Evolutionary conservation across 1,284 basidiomycete genomes (phyloP).

Genomic region (Puccinia polysora): DNA sequence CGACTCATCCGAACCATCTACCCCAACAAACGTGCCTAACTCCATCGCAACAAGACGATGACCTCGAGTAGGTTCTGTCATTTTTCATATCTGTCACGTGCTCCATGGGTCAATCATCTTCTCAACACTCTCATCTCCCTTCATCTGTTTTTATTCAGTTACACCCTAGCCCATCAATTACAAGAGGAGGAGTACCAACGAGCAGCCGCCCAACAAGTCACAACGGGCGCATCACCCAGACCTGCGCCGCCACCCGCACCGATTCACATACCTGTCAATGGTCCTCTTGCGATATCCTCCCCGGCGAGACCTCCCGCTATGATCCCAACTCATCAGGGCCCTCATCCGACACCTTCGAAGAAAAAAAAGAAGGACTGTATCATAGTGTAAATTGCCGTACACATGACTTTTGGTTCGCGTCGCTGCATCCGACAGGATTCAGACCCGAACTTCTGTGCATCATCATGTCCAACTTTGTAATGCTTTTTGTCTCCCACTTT

Average conservation of each 20-base stretch:
- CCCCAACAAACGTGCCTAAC: no score
- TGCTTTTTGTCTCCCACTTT: no score
- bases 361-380: constrained; percentile 17
- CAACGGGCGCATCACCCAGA: constrained; percentile 4
- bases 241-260: not conserved
- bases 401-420: no score
- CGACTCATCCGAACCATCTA: constrained; percentile 2
- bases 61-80: constrained; percentile 37
- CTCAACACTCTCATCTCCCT: not conserved
- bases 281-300: not conserved
- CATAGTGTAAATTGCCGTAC: not conserved
- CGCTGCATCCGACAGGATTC: no score
- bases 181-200: constrained; percentile 46
- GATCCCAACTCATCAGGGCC: not conserved
- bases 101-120: not conserved
- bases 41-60: not conserved
- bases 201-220: constrained; percentile 1
- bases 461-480: no score
- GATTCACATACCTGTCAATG: not conserved
- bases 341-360: not conserved
- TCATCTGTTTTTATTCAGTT: constrained; percentile 29
- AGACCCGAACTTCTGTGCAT: no score
- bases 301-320: not conserved
- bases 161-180: constrained; percentile 44
- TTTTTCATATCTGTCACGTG: not conserved